These are phyloP conservation scores for Emergomyces pasteurianus DNA, from an alignment of 2,329 filamentous ascomycete species.

Conservation along the genomic window DNA sequence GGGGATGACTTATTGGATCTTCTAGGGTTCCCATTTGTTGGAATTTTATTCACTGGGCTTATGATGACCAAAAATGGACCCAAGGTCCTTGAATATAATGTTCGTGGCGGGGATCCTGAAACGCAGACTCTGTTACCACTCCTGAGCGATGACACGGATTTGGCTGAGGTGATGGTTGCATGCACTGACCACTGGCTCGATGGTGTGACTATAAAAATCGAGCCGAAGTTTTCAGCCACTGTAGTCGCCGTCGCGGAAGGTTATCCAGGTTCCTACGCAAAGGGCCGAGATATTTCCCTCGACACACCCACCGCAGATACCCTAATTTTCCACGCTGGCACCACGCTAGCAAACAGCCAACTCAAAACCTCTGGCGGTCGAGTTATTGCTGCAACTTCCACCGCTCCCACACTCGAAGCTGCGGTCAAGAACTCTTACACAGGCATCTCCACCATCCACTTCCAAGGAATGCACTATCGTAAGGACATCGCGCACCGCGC, in stretches of 20 bases:
- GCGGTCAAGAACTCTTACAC: slow-evolving; percentile 83
- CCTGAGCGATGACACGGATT: slow-evolving; percentile 63
- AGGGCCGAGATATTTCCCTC: slow-evolving; percentile 55
- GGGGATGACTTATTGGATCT: not conserved
- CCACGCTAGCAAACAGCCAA: slow-evolving; percentile 48
- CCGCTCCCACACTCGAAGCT: slow-evolving; percentile 60
- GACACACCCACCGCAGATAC: slow-evolving; percentile 43
- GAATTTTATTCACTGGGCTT: slow-evolving; percentile 49
- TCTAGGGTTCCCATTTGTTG: slow-evolving; percentile 31
- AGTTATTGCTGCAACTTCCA: slow-evolving; percentile 86
- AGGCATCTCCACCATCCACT: slow-evolving; percentile 66
- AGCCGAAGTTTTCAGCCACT: slow-evolving; percentile 65
- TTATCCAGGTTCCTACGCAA: slow-evolving; percentile 76
- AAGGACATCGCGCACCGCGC: slow-evolving; percentile 79
- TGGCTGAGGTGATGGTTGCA: slow-evolving; percentile 79
- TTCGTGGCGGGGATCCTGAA: slow-evolving; percentile 84
- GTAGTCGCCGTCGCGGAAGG: slow-evolving; percentile 90
- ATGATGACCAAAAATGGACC: slow-evolving; percentile 79
- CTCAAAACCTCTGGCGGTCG: slow-evolving; percentile 74
- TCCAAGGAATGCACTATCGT: slow-evolving; percentile 81
- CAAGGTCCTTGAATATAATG: slow-evolving; percentile 84
- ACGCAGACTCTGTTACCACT: slow-evolving; percentile 77
- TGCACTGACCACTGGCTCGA: slow-evolving; percentile 66
- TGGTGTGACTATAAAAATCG: slow-evolving; percentile 55
- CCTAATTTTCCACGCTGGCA: slow-evolving; percentile 89